Percentiles rank a stretch among this genome's conserved stretches.
Conservation (phyloP, 2,329 filamentous ascomycete genomes). For the Fusarium irregulare region DNA sequence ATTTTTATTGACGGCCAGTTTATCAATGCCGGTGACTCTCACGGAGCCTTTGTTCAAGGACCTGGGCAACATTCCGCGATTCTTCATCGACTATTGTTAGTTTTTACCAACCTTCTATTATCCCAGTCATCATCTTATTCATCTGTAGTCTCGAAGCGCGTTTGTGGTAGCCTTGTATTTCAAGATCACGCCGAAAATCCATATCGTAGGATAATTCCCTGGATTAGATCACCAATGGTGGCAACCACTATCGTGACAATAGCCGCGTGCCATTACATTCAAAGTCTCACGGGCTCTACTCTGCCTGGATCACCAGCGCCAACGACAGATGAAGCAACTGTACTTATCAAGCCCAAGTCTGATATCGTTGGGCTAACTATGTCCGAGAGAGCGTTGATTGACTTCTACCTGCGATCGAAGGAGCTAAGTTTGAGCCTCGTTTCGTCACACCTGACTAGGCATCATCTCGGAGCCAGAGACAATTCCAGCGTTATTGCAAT, state of each 20-base stretch:
- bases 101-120: not conserved
- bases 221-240: not conserved
- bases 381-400: not conserved
- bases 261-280: not conserved
- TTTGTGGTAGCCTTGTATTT: not conserved
- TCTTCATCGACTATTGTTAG: not conserved
- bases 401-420: not conserved
- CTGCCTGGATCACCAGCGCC: not conserved
- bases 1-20: fast-evolving
- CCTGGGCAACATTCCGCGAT: not conserved
- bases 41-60: not conserved
- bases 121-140: not conserved
- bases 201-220: not conserved
- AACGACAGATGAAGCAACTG: too few species aligned
- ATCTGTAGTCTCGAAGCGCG: not conserved
- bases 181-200: not conserved
- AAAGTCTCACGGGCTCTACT: not conserved
- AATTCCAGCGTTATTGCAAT: not conserved
- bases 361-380: not conserved
- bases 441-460: not conserved
- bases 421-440: not conserved
- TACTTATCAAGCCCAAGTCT: not conserved
- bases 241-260: not conserved
- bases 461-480: not conserved
- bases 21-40: not conserved